These are phyloP conservation scores for Cordyceps sp. DNA, from an alignment of 2,329 filamentous ascomycete genomes.

Conservation along the genomic window DNA sequence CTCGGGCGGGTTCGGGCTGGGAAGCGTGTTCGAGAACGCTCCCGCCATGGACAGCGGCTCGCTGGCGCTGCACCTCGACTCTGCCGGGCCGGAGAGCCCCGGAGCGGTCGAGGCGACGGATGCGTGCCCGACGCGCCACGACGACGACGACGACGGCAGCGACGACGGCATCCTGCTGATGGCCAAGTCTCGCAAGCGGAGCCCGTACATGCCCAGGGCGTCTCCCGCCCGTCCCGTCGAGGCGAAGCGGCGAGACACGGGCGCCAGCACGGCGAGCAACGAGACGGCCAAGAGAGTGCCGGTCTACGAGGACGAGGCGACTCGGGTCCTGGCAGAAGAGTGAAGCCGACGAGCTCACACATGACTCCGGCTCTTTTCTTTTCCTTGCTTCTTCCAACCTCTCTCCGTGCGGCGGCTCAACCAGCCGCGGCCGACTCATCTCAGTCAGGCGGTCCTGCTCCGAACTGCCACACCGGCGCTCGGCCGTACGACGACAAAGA, in stretches of 20 bases:
- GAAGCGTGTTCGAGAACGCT: constrained; percentile 17
- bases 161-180: constrained; percentile 38
- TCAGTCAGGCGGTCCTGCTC: too few relatives aligned
- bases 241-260: constrained; percentile 37
- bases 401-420: too few relatives aligned
- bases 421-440: too few relatives aligned
- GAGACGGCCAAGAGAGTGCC: constrained; percentile 45
- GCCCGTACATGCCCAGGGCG: constrained; percentile 6
- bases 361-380: too few relatives aligned
- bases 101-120: constrained; percentile 1
- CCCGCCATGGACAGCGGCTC: constrained; percentile 16
- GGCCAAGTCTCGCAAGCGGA: constrained; percentile 32
- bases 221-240: constrained; percentile 14
- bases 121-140: constrained; percentile 15
- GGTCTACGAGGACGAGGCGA: constrained; percentile 16
- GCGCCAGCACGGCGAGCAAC: constrained; percentile 42
- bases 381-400: too few relatives aligned
- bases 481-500: too few relatives aligned
- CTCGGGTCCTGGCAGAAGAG: too few relatives aligned
- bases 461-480: too few relatives aligned
- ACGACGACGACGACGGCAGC: constrained; percentile 31
- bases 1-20: constrained; percentile 27
- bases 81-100: constrained; percentile 2
- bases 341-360: too few relatives aligned
- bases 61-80: constrained; percentile 12